Evolutionary conservation across 768 basidiomycete genomes (phyloP), one percentile per base, ranked within the genome.

Genomic region (Lactarius indigo): DNA sequence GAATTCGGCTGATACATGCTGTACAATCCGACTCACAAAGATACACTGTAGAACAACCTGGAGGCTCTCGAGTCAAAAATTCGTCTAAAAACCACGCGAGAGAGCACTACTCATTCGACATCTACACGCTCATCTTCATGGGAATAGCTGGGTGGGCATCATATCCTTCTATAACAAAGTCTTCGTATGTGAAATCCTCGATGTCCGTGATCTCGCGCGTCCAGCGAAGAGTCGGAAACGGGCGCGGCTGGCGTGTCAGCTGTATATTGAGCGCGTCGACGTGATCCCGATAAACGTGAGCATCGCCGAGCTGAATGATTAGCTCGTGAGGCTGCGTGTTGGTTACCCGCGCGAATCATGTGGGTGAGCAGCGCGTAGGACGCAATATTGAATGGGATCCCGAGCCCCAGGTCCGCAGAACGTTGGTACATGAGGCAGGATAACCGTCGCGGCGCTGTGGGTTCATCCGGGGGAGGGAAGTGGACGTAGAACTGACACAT

Each of bases 401-500:
- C 96, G 44, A 99, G 91, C 1, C 96, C 96, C 9, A 98, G 85
- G 75, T 99, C 96, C 20, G 96, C 96, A 15, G 96, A 98, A 57
- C 97, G 92, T 74, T 98, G 96, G 80, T 89, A 98, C 94, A 98
- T 95, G 55, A 96, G 83, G 76, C 96, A 98, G 10, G 94, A 96
- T 20, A 98, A 88, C 64, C 84, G 85, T 10, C 89, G 89, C 70
- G 85, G 88, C 20, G 76, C 72, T 28, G 70, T 47, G 1, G 86
- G 81, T 20, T 81, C 72, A 17, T 77, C 71, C 1, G 81, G 70
- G 4, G 86, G 78, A 0, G 96, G 91, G 41, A 96, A 87, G 74
- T 94, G 90, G 41, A 99, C 96, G 80, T 94, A 98, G 83, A 99
- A 99, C 75, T 99, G 97, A 79, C 95, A 98, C 78, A 98, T 89